Conservation (phyloP, 225 moss, liverwort and hornwort species). For the Neckera pumila region DNA sequence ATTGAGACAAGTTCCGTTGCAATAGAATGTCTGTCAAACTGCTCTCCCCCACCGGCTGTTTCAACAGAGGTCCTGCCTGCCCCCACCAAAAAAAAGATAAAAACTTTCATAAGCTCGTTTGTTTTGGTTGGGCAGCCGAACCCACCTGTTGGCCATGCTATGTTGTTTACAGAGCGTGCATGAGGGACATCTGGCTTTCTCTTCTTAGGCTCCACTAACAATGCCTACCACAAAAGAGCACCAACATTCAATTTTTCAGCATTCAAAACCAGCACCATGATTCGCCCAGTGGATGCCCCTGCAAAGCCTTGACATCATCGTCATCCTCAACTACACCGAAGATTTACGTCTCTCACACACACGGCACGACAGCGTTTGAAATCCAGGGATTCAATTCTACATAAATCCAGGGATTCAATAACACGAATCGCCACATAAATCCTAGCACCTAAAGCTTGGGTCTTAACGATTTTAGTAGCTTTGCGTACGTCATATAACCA, state of each 20-base stretch:
- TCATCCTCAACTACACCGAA: background rate
- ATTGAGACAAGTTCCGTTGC: conserved; percentile 54
- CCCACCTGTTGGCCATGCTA: conserved; percentile 51
- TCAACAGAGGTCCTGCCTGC: conserved; percentile 75
- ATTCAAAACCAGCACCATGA: background rate
- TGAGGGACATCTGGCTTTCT: conserved; percentile 45
- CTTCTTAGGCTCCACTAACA: conserved; percentile 64
- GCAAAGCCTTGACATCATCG: background rate
- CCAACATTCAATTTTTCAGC: conserved; percentile 8
- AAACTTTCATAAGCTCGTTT: conserved; percentile 6
- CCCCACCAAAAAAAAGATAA: conserved; percentile 18
- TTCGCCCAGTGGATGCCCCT: background rate
- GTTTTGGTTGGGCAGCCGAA: background rate
- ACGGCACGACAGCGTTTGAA: background rate
- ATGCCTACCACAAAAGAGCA: conserved; percentile 39
- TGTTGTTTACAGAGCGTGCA: conserved; percentile 32
- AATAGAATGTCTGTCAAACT: conserved; percentile 74
- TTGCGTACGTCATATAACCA: background rate
- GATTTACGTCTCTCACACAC: background rate
- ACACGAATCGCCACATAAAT: background rate
- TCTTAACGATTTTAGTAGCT: background rate
- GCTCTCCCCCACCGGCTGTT: conserved; percentile 60
- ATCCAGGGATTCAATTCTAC: background rate
- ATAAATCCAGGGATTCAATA: background rate
- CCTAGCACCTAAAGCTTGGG: background rate